These are phyloP conservation scores for Fusarium armeniacum DNA, from an alignment of 2,329 filamentous ascomycete genomes.

Conservation along the genomic window DNA sequence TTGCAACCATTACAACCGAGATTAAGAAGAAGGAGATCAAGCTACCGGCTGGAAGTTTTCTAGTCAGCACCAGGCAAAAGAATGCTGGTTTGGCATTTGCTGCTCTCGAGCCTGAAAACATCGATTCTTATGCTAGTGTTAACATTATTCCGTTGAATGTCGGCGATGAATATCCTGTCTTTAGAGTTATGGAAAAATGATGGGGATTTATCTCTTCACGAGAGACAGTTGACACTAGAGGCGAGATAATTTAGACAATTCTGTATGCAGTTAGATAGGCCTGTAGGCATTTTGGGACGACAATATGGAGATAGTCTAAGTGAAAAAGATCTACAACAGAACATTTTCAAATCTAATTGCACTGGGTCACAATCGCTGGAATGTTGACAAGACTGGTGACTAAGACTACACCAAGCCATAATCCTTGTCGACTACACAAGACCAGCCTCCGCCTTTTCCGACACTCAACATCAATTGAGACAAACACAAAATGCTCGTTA, in stretches of 20 bases:
- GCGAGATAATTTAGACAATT: not conserved
- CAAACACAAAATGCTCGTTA: constrained; percentile 27
- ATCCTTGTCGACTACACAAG: constrained; percentile 1
- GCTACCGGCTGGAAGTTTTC: constrained; percentile 51
- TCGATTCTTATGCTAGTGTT: constrained; percentile 53
- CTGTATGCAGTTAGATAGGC: not conserved
- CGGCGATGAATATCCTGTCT: constrained; percentile 53
- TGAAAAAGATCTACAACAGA: not conserved
- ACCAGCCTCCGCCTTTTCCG: constrained; percentile 20
- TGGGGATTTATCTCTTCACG: not conserved
- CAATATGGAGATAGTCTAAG: not conserved
- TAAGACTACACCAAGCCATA: not conserved
- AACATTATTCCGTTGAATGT: constrained; percentile 50
- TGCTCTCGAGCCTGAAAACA: constrained; percentile 53
- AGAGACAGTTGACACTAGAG: not conserved
- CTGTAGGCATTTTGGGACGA: not conserved
- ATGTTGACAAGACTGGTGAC: constrained; percentile 7
- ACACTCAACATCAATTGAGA: constrained; percentile 2
- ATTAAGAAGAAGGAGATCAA: constrained; percentile 34
- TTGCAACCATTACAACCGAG: constrained; percentile 44
- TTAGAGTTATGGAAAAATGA: constrained; percentile 34
- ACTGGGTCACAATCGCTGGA: not conserved
- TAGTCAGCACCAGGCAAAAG: constrained; percentile 53
- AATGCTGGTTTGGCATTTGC: constrained; percentile 51
- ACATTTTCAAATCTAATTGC: not conserved